Evolutionary conservation across 208 protist genomes (phyloP).

Genomic region (Plasmodiophora brassicae): DNA sequence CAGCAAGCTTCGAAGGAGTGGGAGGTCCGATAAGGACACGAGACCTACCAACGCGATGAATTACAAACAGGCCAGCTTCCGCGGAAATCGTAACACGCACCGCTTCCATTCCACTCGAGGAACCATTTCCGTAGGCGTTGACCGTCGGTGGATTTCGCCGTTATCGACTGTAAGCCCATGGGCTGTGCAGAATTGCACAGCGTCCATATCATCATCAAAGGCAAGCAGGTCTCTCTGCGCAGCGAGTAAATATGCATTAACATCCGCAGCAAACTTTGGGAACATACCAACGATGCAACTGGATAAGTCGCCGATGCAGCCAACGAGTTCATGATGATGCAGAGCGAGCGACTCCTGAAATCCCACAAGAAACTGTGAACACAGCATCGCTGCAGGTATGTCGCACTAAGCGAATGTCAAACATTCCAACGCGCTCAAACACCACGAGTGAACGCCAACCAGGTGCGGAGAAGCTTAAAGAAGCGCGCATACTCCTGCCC

Average conservation of each 20-base stretch:
- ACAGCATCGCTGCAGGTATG: constrained; percentile 11
- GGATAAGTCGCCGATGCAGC: not conserved
- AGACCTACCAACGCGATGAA: not conserved
- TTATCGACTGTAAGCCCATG: not conserved
- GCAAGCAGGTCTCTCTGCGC: not conserved
- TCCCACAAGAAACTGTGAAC: not conserved
- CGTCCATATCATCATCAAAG: not conserved
- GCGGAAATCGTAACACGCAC: not conserved
- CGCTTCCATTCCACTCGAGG: not conserved
- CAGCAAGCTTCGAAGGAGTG: not conserved
- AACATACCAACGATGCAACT: not conserved
- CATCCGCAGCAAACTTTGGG: not conserved
- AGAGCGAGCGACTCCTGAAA: not conserved
- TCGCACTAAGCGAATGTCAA: not conserved
- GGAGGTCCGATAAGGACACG: constrained; percentile 22
- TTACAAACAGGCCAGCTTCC: not conserved
- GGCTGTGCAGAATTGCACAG: not conserved
- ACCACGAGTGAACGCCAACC: not conserved
- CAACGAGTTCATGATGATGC: not conserved
- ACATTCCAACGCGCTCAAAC: not conserved
- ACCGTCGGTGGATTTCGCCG: not conserved
- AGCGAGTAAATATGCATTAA: not conserved
- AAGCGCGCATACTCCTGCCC: not conserved
- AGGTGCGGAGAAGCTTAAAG: not conserved
- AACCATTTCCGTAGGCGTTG: not conserved